Base-by-base conservation (phyloP, 306 rosid genomes). In the Cicer chorassanicum region DNA sequence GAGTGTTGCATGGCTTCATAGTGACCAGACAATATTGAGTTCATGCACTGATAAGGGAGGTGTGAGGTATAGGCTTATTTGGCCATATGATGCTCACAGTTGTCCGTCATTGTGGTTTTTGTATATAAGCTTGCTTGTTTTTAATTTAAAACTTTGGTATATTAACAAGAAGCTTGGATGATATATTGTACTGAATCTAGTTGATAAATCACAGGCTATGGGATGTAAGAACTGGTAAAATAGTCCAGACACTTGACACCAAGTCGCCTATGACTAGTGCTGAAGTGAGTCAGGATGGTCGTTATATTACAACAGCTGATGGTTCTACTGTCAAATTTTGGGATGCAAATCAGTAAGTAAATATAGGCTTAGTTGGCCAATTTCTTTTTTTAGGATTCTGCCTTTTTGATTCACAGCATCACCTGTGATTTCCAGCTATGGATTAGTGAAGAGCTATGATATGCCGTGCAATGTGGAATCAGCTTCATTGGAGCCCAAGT, bases 251-350 rank as follows among this genome's bases (percentile, higher is more conserved):
- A 14, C 98, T 95, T 59, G 98, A 95, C 53, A 95, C 97, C 68
- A 86, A 89, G 85, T 87, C 91, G 8, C 87, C 99, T 51, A 92
- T 95, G 68, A 95, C 99, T 50, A 95, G 98, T 84, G 92, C 97
- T 61, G 99, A 95, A 90, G 99, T 95, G 75, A 90, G 99, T 83
- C 98, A 88, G 84, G 99, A 95, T 83, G 99, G 98, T 66, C 98
- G 93, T 8, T 95, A 90, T 86, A 95, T 95, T 63, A 89, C 95
- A 11, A 95, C 98, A n/a, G 93, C 97, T 50, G 99, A 95, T 83
- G 98, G 99, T 62, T 87, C 92, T 18, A 82, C 96, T 19, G 99
- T 95, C 38, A 95, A 95, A 82, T 95, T 95, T 77, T 95, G 99
- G 99, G 99, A 95, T 88, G 97, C 97, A 59, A 95, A 95, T 76